Percentiles rank a stretch among this genome's conserved stretches.
phyloP scores from a whole-genome alignment of 2,329 filamentous ascomycete genomes.

The Taxawa tesnikishii region DNA sequence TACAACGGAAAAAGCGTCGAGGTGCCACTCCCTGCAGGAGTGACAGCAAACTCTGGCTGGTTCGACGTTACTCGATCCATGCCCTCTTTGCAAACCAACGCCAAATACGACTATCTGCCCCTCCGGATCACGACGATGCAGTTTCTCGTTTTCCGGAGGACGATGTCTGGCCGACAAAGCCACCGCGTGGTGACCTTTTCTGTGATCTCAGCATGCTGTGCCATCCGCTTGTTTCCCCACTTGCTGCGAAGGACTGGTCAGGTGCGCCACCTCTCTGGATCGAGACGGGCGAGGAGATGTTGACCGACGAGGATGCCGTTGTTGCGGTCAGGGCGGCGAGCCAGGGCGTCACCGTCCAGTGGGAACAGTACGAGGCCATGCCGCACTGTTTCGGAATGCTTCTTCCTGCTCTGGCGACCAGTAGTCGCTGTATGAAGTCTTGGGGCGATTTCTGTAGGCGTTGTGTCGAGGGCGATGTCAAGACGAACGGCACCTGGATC shows the following conservation, averaged over 20 bases:
- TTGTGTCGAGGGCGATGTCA: slow-evolving; percentile 15
- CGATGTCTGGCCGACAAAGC: slow-evolving; percentile 31
- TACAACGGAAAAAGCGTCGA: slow-evolving; percentile 50
- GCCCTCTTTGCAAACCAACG: slow-evolving; percentile 41
- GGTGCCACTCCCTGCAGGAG: slow-evolving; percentile 54
- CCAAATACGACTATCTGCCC: slow-evolving; percentile 53
- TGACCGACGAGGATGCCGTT: slow-evolving; percentile 54
- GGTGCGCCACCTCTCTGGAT: slow-evolving; percentile 55
- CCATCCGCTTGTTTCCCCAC: slow-evolving; percentile 58
- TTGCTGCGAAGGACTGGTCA: slow-evolving; percentile 47
- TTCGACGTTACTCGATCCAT: slow-evolving; percentile 55
- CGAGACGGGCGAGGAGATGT: slow-evolving; percentile 57
- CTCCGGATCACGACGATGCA: slow-evolving; percentile 22
- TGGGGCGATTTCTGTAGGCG: slow-evolving; percentile 19
- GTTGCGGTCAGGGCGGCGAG: slow-evolving; percentile 43
- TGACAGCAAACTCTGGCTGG: slow-evolving; percentile 56
- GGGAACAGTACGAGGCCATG: slow-evolving; percentile 69
- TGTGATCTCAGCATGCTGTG: slow-evolving; percentile 29
- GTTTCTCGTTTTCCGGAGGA: slow-evolving; percentile 34
- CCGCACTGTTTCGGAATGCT: slow-evolving; percentile 53
- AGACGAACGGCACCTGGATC: slow-evolving; percentile 18
- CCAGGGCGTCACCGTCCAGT: slow-evolving; percentile 50
- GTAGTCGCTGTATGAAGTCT: slow-evolving; percentile 22
- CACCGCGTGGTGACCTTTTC: slow-evolving; percentile 35
- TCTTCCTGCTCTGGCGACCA: slow-evolving; percentile 20